These are phyloP conservation scores for Kurtzmaniella cleridarum DNA, from an alignment of 805 yeast genomes.

Conservation along the genomic window DNA sequence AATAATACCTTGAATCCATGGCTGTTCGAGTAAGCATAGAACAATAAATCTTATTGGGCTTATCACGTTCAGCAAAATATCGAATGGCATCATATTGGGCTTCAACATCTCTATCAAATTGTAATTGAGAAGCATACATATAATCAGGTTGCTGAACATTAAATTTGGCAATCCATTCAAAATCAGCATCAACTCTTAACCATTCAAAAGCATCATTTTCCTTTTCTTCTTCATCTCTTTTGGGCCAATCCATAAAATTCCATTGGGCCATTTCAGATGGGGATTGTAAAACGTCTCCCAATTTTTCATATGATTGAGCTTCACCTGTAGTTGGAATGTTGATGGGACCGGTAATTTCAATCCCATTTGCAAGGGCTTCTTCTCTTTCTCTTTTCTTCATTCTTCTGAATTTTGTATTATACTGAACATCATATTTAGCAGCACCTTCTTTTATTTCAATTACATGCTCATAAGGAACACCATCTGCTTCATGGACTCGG, in stretches of 20 bases:
- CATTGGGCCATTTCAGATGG: slow-evolving; percentile 61
- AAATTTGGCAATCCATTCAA: slow-evolving; percentile 89
- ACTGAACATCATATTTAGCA: slow-evolving; percentile 88
- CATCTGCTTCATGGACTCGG: slow-evolving; percentile 95
- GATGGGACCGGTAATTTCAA: slow-evolving; percentile 12
- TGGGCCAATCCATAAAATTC: slow-evolving; percentile 66
- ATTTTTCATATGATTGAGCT: slow-evolving; percentile 34
- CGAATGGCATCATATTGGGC: slow-evolving; percentile 85
- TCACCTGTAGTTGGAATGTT: slow-evolving; percentile 15
- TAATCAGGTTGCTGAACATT: slow-evolving; percentile 86
- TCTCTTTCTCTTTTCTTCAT: slow-evolving; percentile 51
- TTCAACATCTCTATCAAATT: slow-evolving; percentile 92
- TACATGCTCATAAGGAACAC: slow-evolving; percentile 97
- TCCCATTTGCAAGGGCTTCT: slow-evolving; percentile 18
- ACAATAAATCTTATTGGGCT: slow-evolving; percentile 62
- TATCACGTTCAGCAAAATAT: slow-evolving; percentile 58
- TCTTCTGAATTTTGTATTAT: slow-evolving; percentile 88
- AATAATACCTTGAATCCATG: slow-evolving; percentile 79
- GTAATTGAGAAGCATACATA: slow-evolving; percentile 90
- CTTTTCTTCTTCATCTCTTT: slow-evolving; percentile 62
- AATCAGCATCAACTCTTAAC: slow-evolving; percentile 96
- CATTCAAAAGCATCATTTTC: slow-evolving; percentile 91
- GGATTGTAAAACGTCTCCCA: slow-evolving; percentile 73
- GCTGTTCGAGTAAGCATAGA: slow-evolving; percentile 74
- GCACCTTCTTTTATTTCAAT: slow-evolving; percentile 82